Conservation (phyloP, 495 filamentous ascomycete genomes). For the Talaromyces ruber region DNA sequence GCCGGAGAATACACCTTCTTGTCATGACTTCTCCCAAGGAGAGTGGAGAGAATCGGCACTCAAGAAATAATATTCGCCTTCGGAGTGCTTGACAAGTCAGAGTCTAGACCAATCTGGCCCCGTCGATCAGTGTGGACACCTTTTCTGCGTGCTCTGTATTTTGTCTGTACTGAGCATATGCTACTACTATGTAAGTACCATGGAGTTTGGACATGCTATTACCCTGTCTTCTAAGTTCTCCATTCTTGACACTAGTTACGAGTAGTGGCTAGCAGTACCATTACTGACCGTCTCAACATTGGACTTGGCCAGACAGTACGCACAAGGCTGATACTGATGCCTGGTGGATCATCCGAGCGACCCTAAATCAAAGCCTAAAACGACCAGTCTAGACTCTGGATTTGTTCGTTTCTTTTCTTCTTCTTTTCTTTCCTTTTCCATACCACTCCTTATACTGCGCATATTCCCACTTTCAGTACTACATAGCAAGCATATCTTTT, state of each 20-base stretch:
- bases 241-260: not conserved
- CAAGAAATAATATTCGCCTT: not conserved
- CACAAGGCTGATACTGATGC: not conserved
- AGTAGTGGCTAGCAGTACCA: too few species aligned
- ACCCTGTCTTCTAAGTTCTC: too few species aligned
- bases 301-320: not conserved
- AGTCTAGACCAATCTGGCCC: constrained; percentile 2
- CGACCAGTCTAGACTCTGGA: constrained; percentile 2
- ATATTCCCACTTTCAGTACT: not conserved
- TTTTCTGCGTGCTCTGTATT: not conserved
- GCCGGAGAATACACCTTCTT: too few species aligned
- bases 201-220: not conserved
- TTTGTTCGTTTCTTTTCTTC: constrained; percentile 7
- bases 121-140: not conserved
- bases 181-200: not conserved
- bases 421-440: constrained; percentile 1
- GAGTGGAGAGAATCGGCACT: not conserved
- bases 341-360: not conserved
- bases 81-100: not conserved
- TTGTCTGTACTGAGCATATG: not conserved
- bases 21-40: too few species aligned
- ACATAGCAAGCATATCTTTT: not conserved
- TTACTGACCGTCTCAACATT: not conserved
- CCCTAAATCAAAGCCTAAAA: not conserved
- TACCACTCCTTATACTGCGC: not conserved